phyloP scores from a whole-genome alignment of 345 rosid species.

The Syzygium grande region DNA sequence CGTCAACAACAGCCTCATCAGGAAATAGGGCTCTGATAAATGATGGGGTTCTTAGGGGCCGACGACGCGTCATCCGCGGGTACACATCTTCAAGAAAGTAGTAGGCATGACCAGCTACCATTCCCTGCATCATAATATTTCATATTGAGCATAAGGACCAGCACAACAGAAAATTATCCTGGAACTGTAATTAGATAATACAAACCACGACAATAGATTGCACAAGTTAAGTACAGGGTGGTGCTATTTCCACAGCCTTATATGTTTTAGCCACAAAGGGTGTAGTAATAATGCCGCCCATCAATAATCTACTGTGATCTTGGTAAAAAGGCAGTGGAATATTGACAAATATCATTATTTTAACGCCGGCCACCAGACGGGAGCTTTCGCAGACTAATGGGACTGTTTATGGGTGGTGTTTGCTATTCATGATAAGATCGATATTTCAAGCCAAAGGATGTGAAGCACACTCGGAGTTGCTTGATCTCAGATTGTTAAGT shows the following conservation, averaged over 20 bases:
- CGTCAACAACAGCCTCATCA: constrained; percentile 75
- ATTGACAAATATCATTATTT: not conserved
- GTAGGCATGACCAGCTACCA: constrained; percentile 98
- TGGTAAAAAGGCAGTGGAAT: not conserved
- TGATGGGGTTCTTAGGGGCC: constrained; percentile 73
- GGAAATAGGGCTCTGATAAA: constrained; percentile 76
- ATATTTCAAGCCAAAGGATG: not conserved
- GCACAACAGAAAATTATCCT: not conserved
- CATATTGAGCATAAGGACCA: not conserved
- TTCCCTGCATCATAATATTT: constrained; percentile 52
- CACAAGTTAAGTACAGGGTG: not conserved
- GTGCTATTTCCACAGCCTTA: not conserved
- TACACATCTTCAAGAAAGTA: constrained; percentile 92
- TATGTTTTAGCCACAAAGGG: not conserved
- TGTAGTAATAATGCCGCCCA: not conserved
- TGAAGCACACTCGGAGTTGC: not conserved
- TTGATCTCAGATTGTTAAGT: not conserved
- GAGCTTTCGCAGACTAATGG: not conserved
- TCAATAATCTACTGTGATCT: not conserved
- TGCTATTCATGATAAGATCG: not conserved
- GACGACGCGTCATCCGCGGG: constrained; percentile 77
- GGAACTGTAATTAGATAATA: not conserved
- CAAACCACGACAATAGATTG: not conserved
- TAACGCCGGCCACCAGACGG: not conserved
- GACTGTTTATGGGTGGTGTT: not conserved